Percentiles rank a stretch among this genome's conserved stretches.
These are phyloP conservation scores for Verticillium tricorpus DNA, from an alignment of 2,329 filamentous ascomycete species.

Conservation along the genomic window DNA sequence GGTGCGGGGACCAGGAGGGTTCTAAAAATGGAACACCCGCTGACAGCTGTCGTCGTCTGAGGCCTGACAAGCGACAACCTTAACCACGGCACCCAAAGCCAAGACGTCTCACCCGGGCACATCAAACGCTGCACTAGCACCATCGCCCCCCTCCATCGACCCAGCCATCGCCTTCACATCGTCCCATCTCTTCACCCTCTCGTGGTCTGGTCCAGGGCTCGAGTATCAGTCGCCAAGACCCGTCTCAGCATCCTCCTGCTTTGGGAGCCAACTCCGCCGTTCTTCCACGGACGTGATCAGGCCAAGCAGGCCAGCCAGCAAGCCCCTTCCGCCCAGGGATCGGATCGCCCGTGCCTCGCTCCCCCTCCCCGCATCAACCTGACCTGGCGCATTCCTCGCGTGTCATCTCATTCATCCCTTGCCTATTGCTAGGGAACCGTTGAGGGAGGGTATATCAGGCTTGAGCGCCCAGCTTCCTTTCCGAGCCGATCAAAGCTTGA, in stretches of 20 bases:
- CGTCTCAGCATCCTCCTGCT: neutral
- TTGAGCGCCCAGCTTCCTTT: neutral
- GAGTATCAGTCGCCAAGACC: neutral
- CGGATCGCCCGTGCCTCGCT: neutral
- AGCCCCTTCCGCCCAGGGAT: neutral
- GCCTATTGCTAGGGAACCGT: neutral
- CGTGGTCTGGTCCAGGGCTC: neutral
- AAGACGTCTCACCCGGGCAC: neutral
- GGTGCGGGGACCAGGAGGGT: neutral
- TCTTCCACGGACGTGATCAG: neutral
- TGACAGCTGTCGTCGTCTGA: neutral
- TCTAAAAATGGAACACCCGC: neutral
- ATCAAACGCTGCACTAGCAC: neutral
- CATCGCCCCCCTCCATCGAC: neutral
- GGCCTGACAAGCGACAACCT: neutral
- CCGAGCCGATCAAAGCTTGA: neutral
- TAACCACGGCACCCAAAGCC: neutral
- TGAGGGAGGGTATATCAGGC: neutral
- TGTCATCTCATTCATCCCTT: neutral
- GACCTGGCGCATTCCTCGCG: neutral
- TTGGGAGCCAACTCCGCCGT: neutral
- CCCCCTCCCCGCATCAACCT: neutral
- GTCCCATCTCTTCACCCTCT: neutral
- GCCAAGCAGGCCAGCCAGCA: neutral
- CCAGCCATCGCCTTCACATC: neutral